Conservation (phyloP, 768 basidiomycete species). For the Hortiboletus campestris region DNA sequence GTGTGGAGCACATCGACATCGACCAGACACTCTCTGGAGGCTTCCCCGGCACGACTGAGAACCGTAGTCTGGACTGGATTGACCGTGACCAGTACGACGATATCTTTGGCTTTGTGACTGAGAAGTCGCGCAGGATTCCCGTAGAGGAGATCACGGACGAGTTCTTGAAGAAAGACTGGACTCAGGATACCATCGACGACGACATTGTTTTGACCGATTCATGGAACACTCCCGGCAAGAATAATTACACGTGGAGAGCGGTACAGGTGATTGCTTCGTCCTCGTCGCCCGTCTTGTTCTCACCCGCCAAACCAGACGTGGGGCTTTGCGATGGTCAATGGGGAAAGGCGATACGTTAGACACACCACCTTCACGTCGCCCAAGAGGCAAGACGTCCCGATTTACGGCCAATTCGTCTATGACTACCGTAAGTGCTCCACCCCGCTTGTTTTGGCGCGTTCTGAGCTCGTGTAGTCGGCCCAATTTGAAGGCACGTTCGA, state of each 20-base stretch:
- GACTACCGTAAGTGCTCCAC: conserved; percentile 55
- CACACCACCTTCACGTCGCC: conserved; percentile 65
- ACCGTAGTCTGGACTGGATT: conserved; percentile 55
- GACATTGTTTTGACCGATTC: conserved; percentile 38
- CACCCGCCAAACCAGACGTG: conserved; percentile 39
- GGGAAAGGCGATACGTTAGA: conserved; percentile 58
- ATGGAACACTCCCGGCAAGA: conserved; percentile 64
- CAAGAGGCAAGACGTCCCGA: conserved; percentile 45
- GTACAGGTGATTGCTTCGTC: conserved; percentile 47
- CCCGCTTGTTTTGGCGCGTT: neutral
- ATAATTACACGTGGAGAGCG: conserved; percentile 55
- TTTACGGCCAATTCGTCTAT: conserved; percentile 58
- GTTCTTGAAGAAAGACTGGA: conserved; percentile 42
- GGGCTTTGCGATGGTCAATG: conserved; percentile 63
- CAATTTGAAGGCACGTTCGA: conserved; percentile 4
- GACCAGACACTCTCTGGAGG: conserved; percentile 65
- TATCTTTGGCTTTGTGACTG: conserved; percentile 59
- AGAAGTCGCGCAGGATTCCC: conserved; percentile 51
- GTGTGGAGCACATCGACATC: conserved; percentile 64
- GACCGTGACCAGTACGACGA: conserved; percentile 53
- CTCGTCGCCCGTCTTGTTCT: neutral
- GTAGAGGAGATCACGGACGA: conserved; percentile 46
- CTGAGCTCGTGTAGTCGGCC: conserved; percentile 22
- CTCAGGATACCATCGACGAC: conserved; percentile 37
- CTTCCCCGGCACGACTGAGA: conserved; percentile 55